Evolutionary conservation across 441 rosid genomes (phyloP), one percentile per base, ranked within the genome.

Genomic region (Corymbia calophylla): DNA sequence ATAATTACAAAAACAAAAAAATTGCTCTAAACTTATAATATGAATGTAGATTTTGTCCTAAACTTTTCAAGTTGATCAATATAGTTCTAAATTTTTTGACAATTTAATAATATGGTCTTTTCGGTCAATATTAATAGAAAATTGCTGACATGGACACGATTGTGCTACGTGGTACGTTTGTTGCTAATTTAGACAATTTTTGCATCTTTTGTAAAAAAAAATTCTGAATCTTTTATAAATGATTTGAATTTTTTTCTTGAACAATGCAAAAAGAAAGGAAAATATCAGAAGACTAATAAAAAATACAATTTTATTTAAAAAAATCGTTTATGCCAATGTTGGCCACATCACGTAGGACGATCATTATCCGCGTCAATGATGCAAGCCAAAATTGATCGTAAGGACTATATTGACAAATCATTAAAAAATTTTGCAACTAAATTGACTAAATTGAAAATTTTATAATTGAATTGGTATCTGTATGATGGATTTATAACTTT

Each of bases 371-470:
- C 0, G 2, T 68, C 1, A 17, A 1, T 1, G 7, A 66, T 66
- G 35, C 5, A 0, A 0, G 10, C 10, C 19, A 17, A 31, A 17
- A 31, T 66, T 16, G 23, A 8, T 0, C 3, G 6, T 0, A 66
- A 32, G 0, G 13, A 68, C 23, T 32, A 68, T 0, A 68, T 17
- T 32, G 44, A 31, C 19, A 68, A 32, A 68, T 56, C 13, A 31
- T 68, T 9, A 32, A 68, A 68, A 32, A 18, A 4, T n/a, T n/a
- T n/a, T 15, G 32, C 4, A 5, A 66, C 39, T 17, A 32, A 68
- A 17, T 68, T 68, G 39, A 16, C 12, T 23, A 23, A 56, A 23
- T 23, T 23, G 25, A 56, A 56, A 23, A 56, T 8, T 8, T 21
- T 56, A 56, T 56, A 56, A 56, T 27, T 56, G 6, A 56, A 56